A percentile compares a stretch with the other conserved stretches of the same genome.
These are phyloP conservation scores for Alternaria incomplexa DNA, from an alignment of 2,329 filamentous ascomycete genomes.

Conservation along the genomic window DNA sequence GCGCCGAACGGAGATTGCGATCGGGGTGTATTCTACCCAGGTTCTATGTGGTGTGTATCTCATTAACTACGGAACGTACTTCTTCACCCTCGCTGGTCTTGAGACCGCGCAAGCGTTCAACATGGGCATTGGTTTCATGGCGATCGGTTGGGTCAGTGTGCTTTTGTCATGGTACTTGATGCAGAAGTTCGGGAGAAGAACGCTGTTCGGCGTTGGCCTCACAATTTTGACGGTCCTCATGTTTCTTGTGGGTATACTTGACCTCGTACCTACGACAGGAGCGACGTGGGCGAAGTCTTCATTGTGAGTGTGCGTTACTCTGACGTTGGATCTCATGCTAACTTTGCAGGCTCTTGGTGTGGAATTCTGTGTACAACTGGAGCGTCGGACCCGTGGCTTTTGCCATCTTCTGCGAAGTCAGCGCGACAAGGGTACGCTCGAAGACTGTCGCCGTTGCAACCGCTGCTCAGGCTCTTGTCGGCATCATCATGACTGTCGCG, in stretches of 20 bases:
- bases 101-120: neutral
- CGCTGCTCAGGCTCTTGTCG: neutral
- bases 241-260: neutral
- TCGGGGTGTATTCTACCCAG: constrained; percentile 54
- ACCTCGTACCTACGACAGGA: neutral
- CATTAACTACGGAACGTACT: constrained; percentile 41
- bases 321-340: neutral
- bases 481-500: constrained; percentile 27
- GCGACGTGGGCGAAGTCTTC: neutral
- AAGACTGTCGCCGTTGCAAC: neutral
- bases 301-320: neutral
- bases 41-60: constrained; percentile 51
- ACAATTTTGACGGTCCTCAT: neutral
- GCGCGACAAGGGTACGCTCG: neutral
- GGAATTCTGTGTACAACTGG: neutral
- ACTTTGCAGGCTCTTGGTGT: neutral
- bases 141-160: neutral
- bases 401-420: neutral
- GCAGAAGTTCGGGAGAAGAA: neutral
- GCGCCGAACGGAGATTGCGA: constrained; percentile 70
- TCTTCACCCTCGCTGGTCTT: neutral
- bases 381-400: neutral
- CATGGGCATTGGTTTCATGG: neutral
- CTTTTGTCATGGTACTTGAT: neutral
- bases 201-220: neutral